Evolutionary conservation across 108 stramenopile species (phyloP), one percentile per base, ranked within the genome.

Genomic region (Skeletonema tropicum): DNA sequence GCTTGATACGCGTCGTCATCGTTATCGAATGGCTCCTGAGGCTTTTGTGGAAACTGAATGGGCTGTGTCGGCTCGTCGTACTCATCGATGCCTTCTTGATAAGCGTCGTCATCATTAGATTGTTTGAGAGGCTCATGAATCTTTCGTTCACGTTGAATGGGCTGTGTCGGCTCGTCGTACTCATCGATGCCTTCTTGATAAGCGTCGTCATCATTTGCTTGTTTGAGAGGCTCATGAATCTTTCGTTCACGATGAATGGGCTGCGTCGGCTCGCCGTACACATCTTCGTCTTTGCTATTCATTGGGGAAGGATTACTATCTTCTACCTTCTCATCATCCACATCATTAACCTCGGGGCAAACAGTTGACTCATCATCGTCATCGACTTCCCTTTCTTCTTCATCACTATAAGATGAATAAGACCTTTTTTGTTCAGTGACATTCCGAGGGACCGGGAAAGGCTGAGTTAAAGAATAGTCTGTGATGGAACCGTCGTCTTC

Each of bases 1-100:
- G 57, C 55, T 13, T 75, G 67, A 33, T 69, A 70, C 26, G 41
- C 60, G 19, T 61, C 74, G 66, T 75, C 68, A 13, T 29, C 41
- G 21, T 11, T 25, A 55, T 55, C 10, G 19, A 8, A 9, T 1
- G 23, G 6, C 52, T 25, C 52, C 25, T 3, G 52, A 23, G 21
- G 7, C 9, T 55, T 55, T 23, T 9, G 52, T 21, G 23, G 6
- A 23, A 3, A 55, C n/a, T 10, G 7, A 23, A 55, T 55, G 9
- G 52, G 52, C 23, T 55, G 52, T 8, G 52, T 55, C 8, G 52
- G 52, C 23, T 55, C 52, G 23, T 55, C 52, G 52, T 55, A 55
- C 9, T 25, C 52, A 9, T 17, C 52, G 8, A 26, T 23, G 11
- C 14, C 8, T 30, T 70, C 55, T 13, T 75, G 67, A 33, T 69